Base-by-base conservation (phyloP, 257 asterid species). In the Striga asiatica region DNA sequence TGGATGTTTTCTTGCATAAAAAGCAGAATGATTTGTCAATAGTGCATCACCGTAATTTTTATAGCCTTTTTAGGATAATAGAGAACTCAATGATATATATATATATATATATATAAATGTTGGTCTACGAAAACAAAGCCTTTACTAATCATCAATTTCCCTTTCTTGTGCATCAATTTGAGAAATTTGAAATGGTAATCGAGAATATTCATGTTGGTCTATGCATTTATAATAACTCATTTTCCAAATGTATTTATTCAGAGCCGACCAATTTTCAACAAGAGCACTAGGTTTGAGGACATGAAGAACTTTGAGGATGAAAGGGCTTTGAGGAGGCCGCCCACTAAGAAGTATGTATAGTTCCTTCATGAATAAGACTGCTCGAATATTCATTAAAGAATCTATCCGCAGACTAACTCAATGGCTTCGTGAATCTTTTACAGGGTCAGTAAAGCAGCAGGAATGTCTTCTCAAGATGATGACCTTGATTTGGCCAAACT, bases 241-340 rank as follows among this genome's bases (percentile, higher is more conserved):
- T 48, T 57, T 62, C 58, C 62, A 42, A 42, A 65, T 61, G 59
- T 39, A 41, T 69, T 56, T 43, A 48, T 75, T 57, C 80, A 89
- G 97, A 89, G 97, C 64, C 93, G 97, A 21, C 97, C 97, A 11
- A 86, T 89, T 27, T 89, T 91, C 67, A 91, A 82, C 17, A 91
- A 91, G 77, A 91, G 98, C 71, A 89, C 98, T 8, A 77, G 94
- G 75, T 89, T 89, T 72, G 98, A 89, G 71, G 98, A 89, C 74
- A 89, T 89, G 98, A 81, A 87, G 56, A 80, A 71, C 77, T 70
- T 38, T 28, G 96, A 89, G 50, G 85, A 84, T 31, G 96, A 86
- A 76, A 77, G 91, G 66, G 66, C 67, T 55, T 75, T 43, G 64
- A 78, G 94, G 73, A 82, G 95, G 75, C 80, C 91, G 11, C 54